Evolutionary conservation across 164 flowering plant genomes (phyloP).

Genomic region (Nelumbo lutea): DNA sequence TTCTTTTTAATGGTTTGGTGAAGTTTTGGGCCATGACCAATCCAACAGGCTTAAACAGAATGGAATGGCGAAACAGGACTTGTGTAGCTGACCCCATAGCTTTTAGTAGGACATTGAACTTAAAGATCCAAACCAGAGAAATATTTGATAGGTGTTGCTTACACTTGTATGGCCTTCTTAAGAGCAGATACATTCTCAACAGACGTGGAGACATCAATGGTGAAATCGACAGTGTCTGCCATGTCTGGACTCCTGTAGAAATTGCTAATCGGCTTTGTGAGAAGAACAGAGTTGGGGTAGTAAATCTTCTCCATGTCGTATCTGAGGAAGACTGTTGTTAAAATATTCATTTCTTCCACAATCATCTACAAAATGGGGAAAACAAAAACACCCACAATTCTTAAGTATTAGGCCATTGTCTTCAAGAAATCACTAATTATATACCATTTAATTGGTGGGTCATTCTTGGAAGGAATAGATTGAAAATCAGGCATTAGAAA

Average conservation of each 20-base stretch:
- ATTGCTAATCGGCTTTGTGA: slow-evolving; percentile 30
- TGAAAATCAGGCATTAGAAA: too few species aligned
- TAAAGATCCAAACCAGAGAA: not conserved
- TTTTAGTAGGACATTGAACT: too few species aligned
- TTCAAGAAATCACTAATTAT: too few species aligned
- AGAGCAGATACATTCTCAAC: slow-evolving; percentile 24
- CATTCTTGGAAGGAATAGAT: too few species aligned
- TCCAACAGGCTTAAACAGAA: too few species aligned
- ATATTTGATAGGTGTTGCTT: slow-evolving; percentile 3
- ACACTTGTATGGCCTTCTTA: slow-evolving; percentile 37
- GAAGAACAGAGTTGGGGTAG: slow-evolving; percentile 25
- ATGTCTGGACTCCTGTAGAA: slow-evolving; percentile 34
- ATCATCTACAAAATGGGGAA: slow-evolving; percentile 39
- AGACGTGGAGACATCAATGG: slow-evolving; percentile 23
- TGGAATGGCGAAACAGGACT: too few species aligned
- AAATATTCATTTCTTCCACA: slow-evolving; percentile 65
- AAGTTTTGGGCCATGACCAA: too few species aligned
- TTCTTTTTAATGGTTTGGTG: too few species aligned
- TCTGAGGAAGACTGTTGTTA: slow-evolving; percentile 49
- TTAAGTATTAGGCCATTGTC: too few species aligned
- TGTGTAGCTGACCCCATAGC: too few species aligned
- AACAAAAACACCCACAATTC: not conserved
- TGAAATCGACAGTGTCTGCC: slow-evolving; percentile 26
- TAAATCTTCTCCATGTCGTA: slow-evolving; percentile 25
- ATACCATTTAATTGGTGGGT: not conserved